phyloP scores from a whole-genome alignment of 2,329 filamentous ascomycete species.

The Cladosporium sp. region DNA sequence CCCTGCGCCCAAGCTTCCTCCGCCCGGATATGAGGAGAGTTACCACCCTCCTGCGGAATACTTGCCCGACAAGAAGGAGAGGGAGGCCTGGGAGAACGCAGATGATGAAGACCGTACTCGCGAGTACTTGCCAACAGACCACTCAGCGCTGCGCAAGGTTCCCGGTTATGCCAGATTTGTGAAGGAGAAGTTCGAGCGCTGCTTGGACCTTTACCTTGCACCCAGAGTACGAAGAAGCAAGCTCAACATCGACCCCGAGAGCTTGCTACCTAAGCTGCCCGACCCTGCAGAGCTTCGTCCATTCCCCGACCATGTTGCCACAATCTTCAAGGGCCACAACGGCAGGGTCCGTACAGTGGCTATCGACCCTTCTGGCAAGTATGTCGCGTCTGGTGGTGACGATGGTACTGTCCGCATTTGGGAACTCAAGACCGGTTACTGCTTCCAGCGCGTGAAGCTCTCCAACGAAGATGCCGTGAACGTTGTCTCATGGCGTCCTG shows the following conservation, averaged over 20 bases:
- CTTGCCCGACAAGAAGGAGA: conserved; percentile 82
- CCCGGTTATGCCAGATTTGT: conserved; percentile 88
- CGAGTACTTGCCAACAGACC: conserved; percentile 81
- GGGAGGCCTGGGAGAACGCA: conserved; percentile 76
- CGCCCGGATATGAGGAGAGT: conserved; percentile 91
- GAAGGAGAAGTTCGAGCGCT: conserved; percentile 95
- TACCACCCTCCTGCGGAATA: conserved; percentile 97
- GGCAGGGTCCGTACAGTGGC: conserved; percentile 83
- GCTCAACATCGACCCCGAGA: conserved; percentile 94
- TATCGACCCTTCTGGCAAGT: conserved; percentile 82
- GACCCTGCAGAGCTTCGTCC: conserved; percentile 91
- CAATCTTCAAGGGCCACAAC: conserved; percentile 83
- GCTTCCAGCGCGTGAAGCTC: conserved; percentile 81
- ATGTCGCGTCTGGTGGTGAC: conserved; percentile 88
- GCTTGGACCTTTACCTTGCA: conserved; percentile 91
- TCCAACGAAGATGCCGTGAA: conserved; percentile 79
- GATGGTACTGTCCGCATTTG: conserved; percentile 91
- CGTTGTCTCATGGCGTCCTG: conserved; percentile 85
- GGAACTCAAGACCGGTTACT: conserved; percentile 82
- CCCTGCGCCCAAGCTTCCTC: conserved; percentile 87
- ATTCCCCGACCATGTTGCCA: conserved; percentile 88
- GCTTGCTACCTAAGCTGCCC: conserved; percentile 87
- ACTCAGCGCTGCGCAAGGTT: conserved; percentile 83
- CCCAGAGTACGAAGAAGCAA: conserved; percentile 89
- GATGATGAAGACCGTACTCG: conserved; percentile 91